phyloP scores from a whole-genome alignment of 1,139 yeast species.

The Yamadazyma spencermartinsiae region DNA sequence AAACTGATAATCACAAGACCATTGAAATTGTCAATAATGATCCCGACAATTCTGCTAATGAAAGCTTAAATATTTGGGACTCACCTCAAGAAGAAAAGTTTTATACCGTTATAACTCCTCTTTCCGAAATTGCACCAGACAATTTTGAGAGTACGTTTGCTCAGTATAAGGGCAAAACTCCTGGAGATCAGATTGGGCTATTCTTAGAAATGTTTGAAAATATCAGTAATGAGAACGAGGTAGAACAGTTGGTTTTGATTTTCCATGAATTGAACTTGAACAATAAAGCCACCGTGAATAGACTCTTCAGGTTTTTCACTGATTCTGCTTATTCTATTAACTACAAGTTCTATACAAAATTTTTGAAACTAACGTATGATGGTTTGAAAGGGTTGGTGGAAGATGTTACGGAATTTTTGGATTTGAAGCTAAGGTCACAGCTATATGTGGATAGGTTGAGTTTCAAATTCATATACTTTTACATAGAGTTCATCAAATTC shows the following conservation, averaged over 20 bases:
- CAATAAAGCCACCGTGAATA: slow-evolving; percentile 72
- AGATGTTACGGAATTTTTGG: slow-evolving; percentile 57
- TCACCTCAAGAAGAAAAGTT: slow-evolving; percentile 62
- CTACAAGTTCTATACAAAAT: slow-evolving; percentile 58
- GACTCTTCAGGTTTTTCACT: slow-evolving; percentile 57
- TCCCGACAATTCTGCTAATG: slow-evolving; percentile 17
- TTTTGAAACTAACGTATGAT: slow-evolving; percentile 59
- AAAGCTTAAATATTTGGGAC: slow-evolving; percentile 53
- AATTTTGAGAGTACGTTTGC: neutral
- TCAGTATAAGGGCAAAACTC: slow-evolving; percentile 17
- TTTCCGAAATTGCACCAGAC: slow-evolving; percentile 6
- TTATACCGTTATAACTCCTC: slow-evolving; percentile 44
- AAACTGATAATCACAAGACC: slow-evolving; percentile 16
- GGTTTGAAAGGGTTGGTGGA: slow-evolving; percentile 53
- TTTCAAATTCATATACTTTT: slow-evolving; percentile 59
- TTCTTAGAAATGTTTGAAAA: slow-evolving; percentile 49
- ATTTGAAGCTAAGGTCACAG: slow-evolving; percentile 61
- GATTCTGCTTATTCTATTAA: slow-evolving; percentile 47
- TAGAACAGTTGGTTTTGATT: slow-evolving; percentile 58
- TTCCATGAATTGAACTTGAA: slow-evolving; percentile 56
- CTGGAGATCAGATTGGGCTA: slow-evolving; percentile 46
- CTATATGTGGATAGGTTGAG: slow-evolving; percentile 52
- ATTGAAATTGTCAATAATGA: slow-evolving; percentile 36
- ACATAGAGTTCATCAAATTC: slow-evolving; percentile 77
- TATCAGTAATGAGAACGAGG: slow-evolving; percentile 45